Percentiles rank a stretch among this genome's conserved stretches.
phyloP scores from a whole-genome alignment of 225 moss, liverwort and hornwort species.

The Ulota crispa region DNA sequence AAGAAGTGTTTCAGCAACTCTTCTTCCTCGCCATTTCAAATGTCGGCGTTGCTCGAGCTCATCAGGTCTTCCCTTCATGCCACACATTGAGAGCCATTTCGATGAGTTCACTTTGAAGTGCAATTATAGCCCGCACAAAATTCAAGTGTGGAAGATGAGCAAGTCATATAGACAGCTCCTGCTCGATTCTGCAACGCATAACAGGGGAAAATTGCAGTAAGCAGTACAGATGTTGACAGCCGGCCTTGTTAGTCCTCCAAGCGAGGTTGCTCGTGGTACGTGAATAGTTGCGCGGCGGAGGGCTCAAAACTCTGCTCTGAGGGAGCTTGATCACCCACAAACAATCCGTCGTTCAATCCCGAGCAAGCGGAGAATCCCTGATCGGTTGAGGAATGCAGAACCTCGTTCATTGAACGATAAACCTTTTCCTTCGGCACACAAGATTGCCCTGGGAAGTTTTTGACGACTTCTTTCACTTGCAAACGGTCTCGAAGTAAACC shows the following conservation, averaged over 20 bases:
- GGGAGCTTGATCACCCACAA: conserved; percentile 65
- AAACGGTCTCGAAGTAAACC: conserved; percentile 48
- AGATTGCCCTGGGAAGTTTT: conserved; percentile 25
- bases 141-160: conserved; percentile 29
- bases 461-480: conserved; percentile 48
- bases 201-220: conserved; percentile 31
- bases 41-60: conserved; percentile 11
- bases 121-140: conserved; percentile 43
- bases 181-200: conserved; percentile 18
- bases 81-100: conserved; percentile 33
- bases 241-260: conserved; percentile 59
- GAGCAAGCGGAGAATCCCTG: conserved; percentile 55
- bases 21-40: conserved; percentile 6
- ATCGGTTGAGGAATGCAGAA: conserved; percentile 49
- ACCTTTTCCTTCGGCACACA: conserved; percentile 53
- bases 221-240: conserved; percentile 11
- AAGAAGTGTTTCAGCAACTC: not conserved
- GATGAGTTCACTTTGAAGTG: conserved; percentile 3
- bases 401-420: conserved; percentile 61
- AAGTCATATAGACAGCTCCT: conserved; percentile 19
- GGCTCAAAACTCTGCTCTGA: conserved; percentile 82
- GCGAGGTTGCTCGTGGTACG: conserved; percentile 89
- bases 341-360: conserved; percentile 52
- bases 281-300: conserved; percentile 90
- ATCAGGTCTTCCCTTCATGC: conserved; percentile 21